Evolutionary conservation across 2,329 filamentous ascomycete species (phyloP), one percentile per base, ranked within the genome.

Genomic region (Aquanectria penicillioides): DNA sequence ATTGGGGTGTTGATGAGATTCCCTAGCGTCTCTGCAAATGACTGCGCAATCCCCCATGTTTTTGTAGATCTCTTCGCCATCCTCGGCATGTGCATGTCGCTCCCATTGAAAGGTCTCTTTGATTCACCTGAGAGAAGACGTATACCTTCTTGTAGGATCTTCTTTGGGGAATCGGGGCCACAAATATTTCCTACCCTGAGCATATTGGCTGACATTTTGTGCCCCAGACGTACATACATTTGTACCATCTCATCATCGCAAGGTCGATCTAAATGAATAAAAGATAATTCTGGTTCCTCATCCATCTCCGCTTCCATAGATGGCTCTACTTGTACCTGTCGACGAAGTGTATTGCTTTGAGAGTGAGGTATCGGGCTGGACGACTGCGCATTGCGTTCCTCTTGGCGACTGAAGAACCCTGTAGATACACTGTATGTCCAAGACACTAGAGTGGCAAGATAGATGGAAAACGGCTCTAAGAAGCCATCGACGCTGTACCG

Each of bases 181-280:
- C 59, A 61, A 18, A 65, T 65, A 17, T 65, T 25, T 6, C 63
- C 63, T 7, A 65, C 63, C 15, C 41, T 26, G 1, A 52, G 47
- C 40, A 63, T 48, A 22, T 53, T 48, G 33, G 56, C 63, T 8
- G 33, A 20, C 52, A 65, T 65, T 37, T 63, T 65, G 13, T 65
- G 59, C 3, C 63, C 63, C 1, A 61, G 46, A 0, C 63, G 53
- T 22, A 65, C 65, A 28, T 63, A 65, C 0, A 57, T 41, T 20
- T 65, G 63, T 0, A 65, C 63, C 52, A 65, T 65, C 36, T 65
- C 63, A 9, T 65, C 63, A 9, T 65, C 63, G 5, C 62, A 65
- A 8, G 63, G 63, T 3, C 63, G 59, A 28, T 65, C 63, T 0
- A 65, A 41, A 17, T 65, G 57, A 2, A 65, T 55, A 15, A 65